Conservation (phyloP, 2,329 filamentous ascomycete genomes). For the Penicillium hordei region DNA sequence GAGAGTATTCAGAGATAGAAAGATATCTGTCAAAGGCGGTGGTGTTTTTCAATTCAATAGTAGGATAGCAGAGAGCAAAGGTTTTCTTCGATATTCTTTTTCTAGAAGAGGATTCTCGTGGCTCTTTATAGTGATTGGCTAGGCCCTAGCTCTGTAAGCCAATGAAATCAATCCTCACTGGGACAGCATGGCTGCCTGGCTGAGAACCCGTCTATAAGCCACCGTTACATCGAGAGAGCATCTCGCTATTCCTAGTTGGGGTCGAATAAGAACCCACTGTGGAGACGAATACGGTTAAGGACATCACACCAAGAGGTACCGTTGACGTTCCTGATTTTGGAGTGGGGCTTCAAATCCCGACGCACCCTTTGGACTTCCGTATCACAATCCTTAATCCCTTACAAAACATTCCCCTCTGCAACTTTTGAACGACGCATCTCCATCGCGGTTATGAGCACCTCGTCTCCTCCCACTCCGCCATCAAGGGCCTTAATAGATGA, state of each 20-base stretch:
- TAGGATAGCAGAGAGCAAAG: background rate
- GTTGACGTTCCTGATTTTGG: no score
- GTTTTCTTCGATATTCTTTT: background rate
- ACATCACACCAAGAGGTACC: no score
- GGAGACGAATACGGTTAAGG: no score
- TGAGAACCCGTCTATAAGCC: no score
- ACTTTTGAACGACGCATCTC: constrained; percentile 7
- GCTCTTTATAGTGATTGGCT: background rate
- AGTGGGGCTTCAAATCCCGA: no score
- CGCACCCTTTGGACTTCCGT: no score
- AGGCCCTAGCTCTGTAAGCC: no score
- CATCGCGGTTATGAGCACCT: constrained; percentile 15
- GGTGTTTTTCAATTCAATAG: background rate
- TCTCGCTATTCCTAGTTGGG: no score
- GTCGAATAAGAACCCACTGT: no score
- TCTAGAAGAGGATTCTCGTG: background rate
- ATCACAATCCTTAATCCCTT: constrained; percentile 1
- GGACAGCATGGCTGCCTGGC: no score
- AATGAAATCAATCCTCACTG: no score
- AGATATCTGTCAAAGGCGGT: background rate
- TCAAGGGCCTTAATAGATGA: constrained; percentile 10
- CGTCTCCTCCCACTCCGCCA: constrained; percentile 17
- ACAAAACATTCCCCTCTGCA: background rate
- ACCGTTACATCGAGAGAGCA: no score
- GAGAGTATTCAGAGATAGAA: background rate